phyloP scores from a whole-genome alignment of 2,329 filamentous ascomycete genomes.

The Mycosphaerella sp. region DNA sequence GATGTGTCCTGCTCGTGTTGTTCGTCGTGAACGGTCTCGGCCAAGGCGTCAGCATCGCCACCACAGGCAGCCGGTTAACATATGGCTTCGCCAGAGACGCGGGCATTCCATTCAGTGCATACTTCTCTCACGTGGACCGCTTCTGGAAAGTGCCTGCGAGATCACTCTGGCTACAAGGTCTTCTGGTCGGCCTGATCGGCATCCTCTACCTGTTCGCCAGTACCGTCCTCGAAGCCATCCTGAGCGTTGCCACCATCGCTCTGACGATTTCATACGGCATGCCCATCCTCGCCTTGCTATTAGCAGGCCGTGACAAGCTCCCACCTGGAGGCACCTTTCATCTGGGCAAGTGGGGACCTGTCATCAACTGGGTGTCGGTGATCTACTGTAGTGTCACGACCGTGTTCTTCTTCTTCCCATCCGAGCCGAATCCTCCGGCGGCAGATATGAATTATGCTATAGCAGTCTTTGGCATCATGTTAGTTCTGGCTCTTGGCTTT shows the following conservation, averaged over 20 bases:
- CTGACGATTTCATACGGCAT: conserved; percentile 42
- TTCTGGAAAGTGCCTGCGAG: conserved; percentile 50
- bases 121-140: conserved; percentile 38
- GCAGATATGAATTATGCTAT: conserved; percentile 56
- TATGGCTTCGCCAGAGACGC: conserved; percentile 29
- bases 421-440: conserved; percentile 40
- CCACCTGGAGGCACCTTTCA: conserved; percentile 41
- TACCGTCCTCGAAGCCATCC: conserved; percentile 41
- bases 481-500: conserved; percentile 46
- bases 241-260: conserved; percentile 40
- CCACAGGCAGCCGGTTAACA: conserved; percentile 25
- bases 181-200: conserved; percentile 46
- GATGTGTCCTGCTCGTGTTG: conserved; percentile 43
- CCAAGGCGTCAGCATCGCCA: conserved; percentile 50
- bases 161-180: conserved; percentile 49
- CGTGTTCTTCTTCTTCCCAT: conserved; percentile 53
- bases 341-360: conserved; percentile 37
- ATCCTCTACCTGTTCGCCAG: conserved; percentile 40
- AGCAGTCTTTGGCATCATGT: conserved; percentile 52
- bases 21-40: conserved; percentile 54
- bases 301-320: conserved; percentile 49
- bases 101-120: conserved; percentile 26
- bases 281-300: conserved; percentile 35
- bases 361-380: conserved; percentile 41
- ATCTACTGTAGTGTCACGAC: conserved; percentile 49